These are phyloP conservation scores for Aphanoascus verrucosus DNA, from an alignment of 2,329 filamentous ascomycete genomes.

Conservation along the genomic window DNA sequence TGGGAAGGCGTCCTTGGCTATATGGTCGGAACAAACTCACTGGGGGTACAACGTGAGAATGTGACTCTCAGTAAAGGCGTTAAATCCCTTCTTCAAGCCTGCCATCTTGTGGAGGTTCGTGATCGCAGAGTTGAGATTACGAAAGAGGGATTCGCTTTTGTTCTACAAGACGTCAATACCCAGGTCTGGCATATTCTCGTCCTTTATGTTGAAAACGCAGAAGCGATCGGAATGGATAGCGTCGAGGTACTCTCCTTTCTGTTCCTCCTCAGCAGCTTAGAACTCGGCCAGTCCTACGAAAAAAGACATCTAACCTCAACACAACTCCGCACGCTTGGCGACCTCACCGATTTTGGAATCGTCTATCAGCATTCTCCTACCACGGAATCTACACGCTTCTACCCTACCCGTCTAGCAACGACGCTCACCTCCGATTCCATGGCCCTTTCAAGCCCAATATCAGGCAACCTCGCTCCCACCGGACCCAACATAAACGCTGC, in stretches of 20 bases:
- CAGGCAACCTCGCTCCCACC: conserved; percentile 46
- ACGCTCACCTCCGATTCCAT: conserved; percentile 73
- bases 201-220: conserved; percentile 79
- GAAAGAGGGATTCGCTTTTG: conserved; percentile 83
- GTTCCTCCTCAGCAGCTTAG: conserved; percentile 86
- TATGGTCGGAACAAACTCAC: conserved; percentile 56
- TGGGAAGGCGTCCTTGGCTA: conserved; percentile 97
- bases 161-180: conserved; percentile 88
- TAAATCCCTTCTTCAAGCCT: conserved; percentile 69
- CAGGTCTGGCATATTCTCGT: conserved; percentile 95
- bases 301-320: conserved; percentile 71
- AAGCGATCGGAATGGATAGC: conserved; percentile 64
- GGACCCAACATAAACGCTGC: conserved; percentile 21
- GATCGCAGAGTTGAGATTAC: conserved; percentile 61
- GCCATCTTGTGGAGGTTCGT: conserved; percentile 61
- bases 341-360: conserved; percentile 84
- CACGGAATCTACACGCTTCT: conserved; percentile 48
- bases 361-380: conserved; percentile 52
- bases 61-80: conserved; percentile 60
- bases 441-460: conserved; percentile 60
- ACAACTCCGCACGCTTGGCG: conserved; percentile 78
- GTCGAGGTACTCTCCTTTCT: conserved; percentile 94
- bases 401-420: conserved; percentile 86
- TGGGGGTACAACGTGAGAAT: conserved; percentile 39
- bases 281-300: conserved; percentile 83